Evolutionary conservation across 164 flowering plant species (phyloP), one percentile per base, ranked within the genome.

Genomic region (Kingdonia uniflora): DNA sequence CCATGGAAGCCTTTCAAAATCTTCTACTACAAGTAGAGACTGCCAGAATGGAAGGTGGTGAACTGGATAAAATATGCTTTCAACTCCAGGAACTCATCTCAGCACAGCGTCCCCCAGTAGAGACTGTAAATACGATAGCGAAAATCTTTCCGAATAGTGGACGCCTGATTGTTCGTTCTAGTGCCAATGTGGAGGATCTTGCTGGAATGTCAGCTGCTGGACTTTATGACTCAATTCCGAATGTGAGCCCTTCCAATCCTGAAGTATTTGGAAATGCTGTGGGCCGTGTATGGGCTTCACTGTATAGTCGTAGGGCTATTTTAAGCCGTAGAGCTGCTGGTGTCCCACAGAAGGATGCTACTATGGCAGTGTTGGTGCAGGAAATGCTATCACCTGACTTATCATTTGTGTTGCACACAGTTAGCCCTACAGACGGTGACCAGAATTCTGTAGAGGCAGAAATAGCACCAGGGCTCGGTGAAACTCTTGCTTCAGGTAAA

Each of bases 181-280:
- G 97, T 69, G 96, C 97, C 19, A 91, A 87, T 69, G 97, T 91
- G 5, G 97, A 91, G 71, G 97, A 91, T 62, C 72, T 91, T 64
- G 97, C 95, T 6, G 90, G 97, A 50, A 80, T 86, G 88, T 89
- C 97, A n/a, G 97, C 97, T 45, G 95, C 95, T 55, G 95, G 95
- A 26, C 76, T 89, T 8, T 89, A 89, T 51, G 97, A 89, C 1
- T 89, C 97, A 20, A 79, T 89, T 50, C 95, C 92, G 10, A 89
- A 89, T 58, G 97, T 89, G 23, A 79, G 85, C 70, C 75, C 74
- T 41, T 79, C 87, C 19, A 79, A 75, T 56, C 82, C 84, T 16
- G 45, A 51, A 6, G 74, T 74, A 10, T 78, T 86, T 22, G 76
- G 76, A 39, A 63, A 68, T 40, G 85, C 95, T 25, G 66, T 91